Percentiles rank a stretch among this genome's conserved stretches.
Evolutionary conservation across 768 basidiomycete genomes (phyloP).

Genomic region (Trametes elegans): DNA sequence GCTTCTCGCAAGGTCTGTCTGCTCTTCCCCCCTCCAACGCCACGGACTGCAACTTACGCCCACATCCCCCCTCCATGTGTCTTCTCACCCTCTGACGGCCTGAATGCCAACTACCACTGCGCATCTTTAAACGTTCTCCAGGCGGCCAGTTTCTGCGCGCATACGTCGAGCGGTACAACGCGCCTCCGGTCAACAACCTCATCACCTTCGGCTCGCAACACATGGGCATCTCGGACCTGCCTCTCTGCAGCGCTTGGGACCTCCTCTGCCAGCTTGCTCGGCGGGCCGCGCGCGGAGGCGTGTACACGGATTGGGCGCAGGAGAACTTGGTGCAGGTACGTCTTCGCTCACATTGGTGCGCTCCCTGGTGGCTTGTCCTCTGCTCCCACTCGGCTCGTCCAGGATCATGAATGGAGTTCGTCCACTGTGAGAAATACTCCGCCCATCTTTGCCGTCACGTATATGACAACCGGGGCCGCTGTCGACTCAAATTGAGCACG

Average conservation of each 20-base stretch:
- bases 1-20: constrained; percentile 76
- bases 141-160: constrained; percentile 88
- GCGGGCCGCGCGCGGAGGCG: constrained; percentile 55
- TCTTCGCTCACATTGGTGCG: no score
- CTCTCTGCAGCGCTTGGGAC: constrained; percentile 61
- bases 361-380: no score
- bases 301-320: constrained; percentile 78
- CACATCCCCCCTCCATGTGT: not conserved
- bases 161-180: constrained; percentile 74
- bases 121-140: constrained; percentile 30
- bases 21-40: not conserved
- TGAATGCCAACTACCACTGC: no score
- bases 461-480: no score
- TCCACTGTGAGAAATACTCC: no score
- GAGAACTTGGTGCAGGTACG: constrained; percentile 68
- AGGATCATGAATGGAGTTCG: no score
- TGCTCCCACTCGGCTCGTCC: no score
- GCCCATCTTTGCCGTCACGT: no score
- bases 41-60: not conserved
- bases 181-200: constrained; percentile 73
- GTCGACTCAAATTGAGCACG: no score
- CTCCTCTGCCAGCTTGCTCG: constrained; percentile 68
- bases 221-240: constrained; percentile 81
- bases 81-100: no score
- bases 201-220: constrained; percentile 88